Evolutionary conservation across 1,284 basidiomycete species (phyloP).

Genomic region (Leccinum solheimii): DNA sequence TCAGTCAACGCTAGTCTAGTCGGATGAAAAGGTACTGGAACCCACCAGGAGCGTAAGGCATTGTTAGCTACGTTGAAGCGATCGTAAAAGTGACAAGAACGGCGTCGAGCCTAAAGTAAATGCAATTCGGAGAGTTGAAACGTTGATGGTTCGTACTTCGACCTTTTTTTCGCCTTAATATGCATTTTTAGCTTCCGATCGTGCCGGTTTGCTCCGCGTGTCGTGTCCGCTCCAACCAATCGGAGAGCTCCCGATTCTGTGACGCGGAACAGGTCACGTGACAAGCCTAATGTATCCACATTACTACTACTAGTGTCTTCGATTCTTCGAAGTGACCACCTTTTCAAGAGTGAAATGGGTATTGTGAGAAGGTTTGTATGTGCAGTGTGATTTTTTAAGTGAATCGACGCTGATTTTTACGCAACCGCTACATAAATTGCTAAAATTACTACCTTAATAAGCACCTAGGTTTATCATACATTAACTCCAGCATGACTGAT

Average conservation of each 20-base stretch:
- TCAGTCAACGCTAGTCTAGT: background rate
- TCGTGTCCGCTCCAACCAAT: slow-evolving; percentile 24
- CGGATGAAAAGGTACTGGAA: background rate
- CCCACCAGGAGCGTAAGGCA: slow-evolving; percentile 34
- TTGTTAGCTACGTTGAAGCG: slow-evolving; percentile 12
- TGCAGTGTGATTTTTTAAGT: too few species aligned
- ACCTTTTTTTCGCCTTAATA: slow-evolving; percentile 18
- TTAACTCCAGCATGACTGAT: background rate
- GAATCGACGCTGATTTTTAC: background rate
- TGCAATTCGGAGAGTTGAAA: background rate
- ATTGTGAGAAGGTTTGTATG: too few species aligned
- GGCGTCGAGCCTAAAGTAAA: slow-evolving; percentile 10
- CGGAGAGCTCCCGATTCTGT: slow-evolving; percentile 15
- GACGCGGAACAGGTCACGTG: background rate
- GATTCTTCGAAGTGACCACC: too few species aligned
- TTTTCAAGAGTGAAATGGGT: too few species aligned
- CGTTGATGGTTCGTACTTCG: background rate
- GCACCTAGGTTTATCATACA: background rate
- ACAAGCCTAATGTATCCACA: background rate
- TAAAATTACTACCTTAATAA: background rate
- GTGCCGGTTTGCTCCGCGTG: slow-evolving; percentile 32
- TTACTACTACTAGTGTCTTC: too few species aligned
- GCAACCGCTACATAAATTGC: background rate
- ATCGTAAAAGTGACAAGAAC: slow-evolving; percentile 1
- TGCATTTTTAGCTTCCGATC: slow-evolving; percentile 26